Base-by-base conservation (phyloP, 768 basidiomycete species). In the Fomitopsis pulvina region DNA sequence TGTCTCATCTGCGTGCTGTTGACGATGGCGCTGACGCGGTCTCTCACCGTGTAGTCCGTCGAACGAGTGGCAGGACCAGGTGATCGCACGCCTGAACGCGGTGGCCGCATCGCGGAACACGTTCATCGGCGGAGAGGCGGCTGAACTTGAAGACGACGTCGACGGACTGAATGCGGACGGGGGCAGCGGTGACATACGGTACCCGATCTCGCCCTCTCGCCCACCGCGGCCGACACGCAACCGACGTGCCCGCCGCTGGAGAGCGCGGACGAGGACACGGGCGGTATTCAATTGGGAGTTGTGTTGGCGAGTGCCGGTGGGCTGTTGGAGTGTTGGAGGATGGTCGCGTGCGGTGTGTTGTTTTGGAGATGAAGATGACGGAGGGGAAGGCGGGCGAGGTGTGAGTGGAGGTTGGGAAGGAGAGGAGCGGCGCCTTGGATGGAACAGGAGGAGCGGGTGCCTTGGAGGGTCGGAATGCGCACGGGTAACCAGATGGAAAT, bases 31-130 rank as follows among this genome's bases (percentile, higher is more conserved):
- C 49, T 54, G 25, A 47, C 51, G 51, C 52, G n/a, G 18, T 40
- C n/a, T 48, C 29, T 51, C 29, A n/a, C n/a, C n/a, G n/a, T n/a
- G 16, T 45, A 89, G 86, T 55, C 87, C 87, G 16, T 85, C 86
- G 21, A 83, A 81, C 54, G 87, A 91, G 65, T 91, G 88, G 88
- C 89, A 91, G 64, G 86, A 87, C 58, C 71, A 72, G 40, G 81
- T 91, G 2, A 67, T 62, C 28, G 58, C 56, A 3, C 62, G 56
- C 6, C 52, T 71, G 47, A 62, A 62, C 45, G 37, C 54, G 24
- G 58, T 57, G 14, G 65, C 64, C 18, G 59, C 47, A 18, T 43
- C 50, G 26, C 62, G 64, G 10, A 58, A 60, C 42, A 61, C 63
- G 5, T 48, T 53, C 10, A 26, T 63, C 41, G 50, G 51, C 11